Conservation (phyloP, 768 basidiomycete genomes). For the Pleurotus ostreatus region DNA sequence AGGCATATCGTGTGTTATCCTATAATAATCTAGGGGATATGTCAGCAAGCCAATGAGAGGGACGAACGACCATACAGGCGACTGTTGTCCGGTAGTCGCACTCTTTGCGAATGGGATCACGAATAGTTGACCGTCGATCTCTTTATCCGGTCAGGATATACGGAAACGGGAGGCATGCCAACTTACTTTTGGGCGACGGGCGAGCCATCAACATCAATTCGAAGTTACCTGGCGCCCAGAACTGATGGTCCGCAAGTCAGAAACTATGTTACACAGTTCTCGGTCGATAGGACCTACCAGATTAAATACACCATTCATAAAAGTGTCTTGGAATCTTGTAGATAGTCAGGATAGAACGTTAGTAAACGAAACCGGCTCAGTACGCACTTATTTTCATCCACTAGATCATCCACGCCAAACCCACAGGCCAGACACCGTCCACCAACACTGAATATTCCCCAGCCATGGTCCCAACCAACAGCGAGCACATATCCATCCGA, state of each 20-base stretch:
- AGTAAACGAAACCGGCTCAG: background rate
- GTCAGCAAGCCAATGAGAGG: background rate
- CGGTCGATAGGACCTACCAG: constrained; percentile 46
- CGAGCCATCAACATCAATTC: constrained; percentile 78
- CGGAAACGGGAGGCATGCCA: background rate
- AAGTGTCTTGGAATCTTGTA: constrained; percentile 69
- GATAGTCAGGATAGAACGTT: background rate
- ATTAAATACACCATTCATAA: constrained; percentile 75
- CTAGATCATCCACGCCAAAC: constrained; percentile 61
- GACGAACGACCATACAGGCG: constrained; percentile 57
- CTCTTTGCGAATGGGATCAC: constrained; percentile 92
- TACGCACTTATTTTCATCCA: constrained; percentile 50
- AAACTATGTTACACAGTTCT: background rate
- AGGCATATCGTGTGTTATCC: constrained; percentile 96
- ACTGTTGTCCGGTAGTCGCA: constrained; percentile 86
- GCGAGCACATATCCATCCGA: constrained; percentile 94
- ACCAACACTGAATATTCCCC: constrained; percentile 88
- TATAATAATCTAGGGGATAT: constrained; percentile 22
- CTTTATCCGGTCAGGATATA: constrained; percentile 27
- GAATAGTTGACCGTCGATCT: constrained; percentile 69
- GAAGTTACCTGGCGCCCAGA: constrained; percentile 92
- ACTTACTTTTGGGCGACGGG: constrained; percentile 46
- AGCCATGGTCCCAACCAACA: constrained; percentile 86
- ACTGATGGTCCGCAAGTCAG: constrained; percentile 40
- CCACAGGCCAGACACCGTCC: constrained; percentile 83